phyloP scores from a whole-genome alignment of 2,329 filamentous ascomycete genomes.

The Tolypocladium nubicola region DNA sequence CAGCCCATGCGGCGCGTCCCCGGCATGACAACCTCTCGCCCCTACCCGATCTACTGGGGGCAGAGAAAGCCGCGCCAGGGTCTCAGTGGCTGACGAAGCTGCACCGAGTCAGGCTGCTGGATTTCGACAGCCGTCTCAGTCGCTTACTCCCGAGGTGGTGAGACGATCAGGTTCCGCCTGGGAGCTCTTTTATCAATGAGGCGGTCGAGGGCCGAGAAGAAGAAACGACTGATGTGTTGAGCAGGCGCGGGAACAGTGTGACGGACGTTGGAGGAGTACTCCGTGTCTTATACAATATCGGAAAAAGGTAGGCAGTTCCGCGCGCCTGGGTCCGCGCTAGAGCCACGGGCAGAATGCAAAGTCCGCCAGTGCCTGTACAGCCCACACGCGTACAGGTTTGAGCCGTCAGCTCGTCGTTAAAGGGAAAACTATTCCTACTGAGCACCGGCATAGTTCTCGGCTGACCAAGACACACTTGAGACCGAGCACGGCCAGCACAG shows the following conservation, averaged over 20 bases:
- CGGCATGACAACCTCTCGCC: slow-evolving; percentile 27
- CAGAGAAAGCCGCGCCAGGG: slow-evolving; percentile 30
- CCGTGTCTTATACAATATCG: slow-evolving; percentile 6
- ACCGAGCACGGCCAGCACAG: neutral
- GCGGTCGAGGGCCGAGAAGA: neutral
- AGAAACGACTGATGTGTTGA: neutral
- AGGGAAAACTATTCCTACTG: neutral
- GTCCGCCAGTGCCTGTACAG: neutral
- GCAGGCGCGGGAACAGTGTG: neutral
- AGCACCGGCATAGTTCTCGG: neutral
- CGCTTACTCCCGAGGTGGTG: neutral
- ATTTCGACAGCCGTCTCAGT: neutral
- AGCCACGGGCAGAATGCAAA: neutral
- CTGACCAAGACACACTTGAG: neutral
- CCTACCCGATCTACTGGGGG: slow-evolving; percentile 26
- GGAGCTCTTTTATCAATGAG: neutral
- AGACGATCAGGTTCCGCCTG: neutral
- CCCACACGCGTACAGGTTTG: neutral
- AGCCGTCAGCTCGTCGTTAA: neutral
- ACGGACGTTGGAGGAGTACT: neutral
- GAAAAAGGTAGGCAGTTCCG: slow-evolving; percentile 1
- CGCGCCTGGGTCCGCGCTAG: slow-evolving; percentile 3
- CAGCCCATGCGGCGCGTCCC: slow-evolving; percentile 24
- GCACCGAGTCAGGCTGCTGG: slow-evolving; percentile 9
- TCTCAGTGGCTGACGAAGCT: slow-evolving; percentile 18